Conservation (phyloP, 768 basidiomycete species). For the Pseudohyphozyma bogoriensis region DNA sequence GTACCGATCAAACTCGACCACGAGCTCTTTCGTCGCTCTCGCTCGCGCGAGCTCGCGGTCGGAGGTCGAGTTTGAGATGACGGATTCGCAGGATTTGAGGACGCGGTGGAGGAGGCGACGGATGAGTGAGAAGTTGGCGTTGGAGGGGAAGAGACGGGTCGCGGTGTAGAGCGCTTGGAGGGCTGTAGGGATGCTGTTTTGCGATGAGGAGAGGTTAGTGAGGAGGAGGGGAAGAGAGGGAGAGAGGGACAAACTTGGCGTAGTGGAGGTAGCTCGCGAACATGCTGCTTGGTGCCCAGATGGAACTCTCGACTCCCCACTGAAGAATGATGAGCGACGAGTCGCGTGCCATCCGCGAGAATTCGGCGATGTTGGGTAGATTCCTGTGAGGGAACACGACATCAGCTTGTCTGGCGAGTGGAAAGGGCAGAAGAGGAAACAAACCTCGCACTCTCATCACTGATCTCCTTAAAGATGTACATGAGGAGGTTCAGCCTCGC, state of each 20-base stretch:
- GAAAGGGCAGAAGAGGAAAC: not conserved
- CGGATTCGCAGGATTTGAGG: slow-evolving; percentile 19
- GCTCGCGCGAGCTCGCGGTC: slow-evolving; percentile 16
- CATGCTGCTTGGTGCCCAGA: slow-evolving; percentile 22
- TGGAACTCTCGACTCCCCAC: slow-evolving; percentile 23
- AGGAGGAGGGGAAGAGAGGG: not conserved
- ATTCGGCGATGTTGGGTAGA: slow-evolving; percentile 9
- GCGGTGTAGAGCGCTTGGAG: not conserved
- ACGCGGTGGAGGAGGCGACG: slow-evolving; percentile 27
- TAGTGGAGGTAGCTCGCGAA: not conserved
- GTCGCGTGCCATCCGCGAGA: slow-evolving; percentile 11
- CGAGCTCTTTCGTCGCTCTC: slow-evolving; percentile 12
- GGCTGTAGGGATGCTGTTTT: slow-evolving; percentile 17
- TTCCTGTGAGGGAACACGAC: no score
- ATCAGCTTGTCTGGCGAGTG: not conserved
- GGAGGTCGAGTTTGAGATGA: slow-evolving; percentile 5
- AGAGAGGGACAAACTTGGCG: not conserved
- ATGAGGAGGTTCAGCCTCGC: slow-evolving; percentile 7
- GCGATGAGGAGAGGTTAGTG: not conserved
- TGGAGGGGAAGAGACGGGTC: slow-evolving; percentile 16
- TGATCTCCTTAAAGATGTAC: slow-evolving; percentile 21
- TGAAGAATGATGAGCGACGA: slow-evolving; percentile 17
- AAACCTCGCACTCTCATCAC: not conserved
- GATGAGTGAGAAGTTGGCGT: slow-evolving; percentile 4
- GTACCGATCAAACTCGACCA: slow-evolving; percentile 19